phyloP scores from a whole-genome alignment of 1,284 basidiomycete species.

The Apiotrichum veenhuisii region DNA sequence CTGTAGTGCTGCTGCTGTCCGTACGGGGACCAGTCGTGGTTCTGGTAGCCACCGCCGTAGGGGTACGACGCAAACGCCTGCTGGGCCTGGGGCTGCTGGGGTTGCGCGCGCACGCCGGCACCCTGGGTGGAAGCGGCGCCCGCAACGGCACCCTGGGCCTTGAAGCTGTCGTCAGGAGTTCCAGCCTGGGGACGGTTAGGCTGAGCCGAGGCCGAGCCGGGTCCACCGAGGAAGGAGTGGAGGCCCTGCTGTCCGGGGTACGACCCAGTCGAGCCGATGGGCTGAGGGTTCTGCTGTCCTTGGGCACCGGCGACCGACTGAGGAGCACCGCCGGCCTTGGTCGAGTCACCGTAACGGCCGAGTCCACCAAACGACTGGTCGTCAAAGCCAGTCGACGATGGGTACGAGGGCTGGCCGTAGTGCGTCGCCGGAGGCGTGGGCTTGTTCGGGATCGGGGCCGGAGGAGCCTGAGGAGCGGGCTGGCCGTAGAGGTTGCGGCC shows the following conservation, averaged over 20 bases:
- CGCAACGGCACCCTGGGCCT: slow-evolving; percentile 22
- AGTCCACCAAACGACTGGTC: slow-evolving; percentile 34
- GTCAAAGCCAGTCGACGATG: slow-evolving; percentile 35
- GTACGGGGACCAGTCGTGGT: slow-evolving; percentile 36
- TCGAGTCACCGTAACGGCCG: slow-evolving; percentile 39
- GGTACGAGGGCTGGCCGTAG: slow-evolving; percentile 44
- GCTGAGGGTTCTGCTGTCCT: slow-evolving; percentile 21
- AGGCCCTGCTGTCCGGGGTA: slow-evolving; percentile 28
- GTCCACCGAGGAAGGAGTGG: slow-evolving; percentile 37
- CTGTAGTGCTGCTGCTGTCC: slow-evolving; percentile 21
- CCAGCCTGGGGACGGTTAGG: slow-evolving; percentile 30
- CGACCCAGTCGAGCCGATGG: slow-evolving; percentile 13
- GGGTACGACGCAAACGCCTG: slow-evolving; percentile 30
- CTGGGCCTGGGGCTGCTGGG: slow-evolving; percentile 24
- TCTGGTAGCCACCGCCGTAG: slow-evolving; percentile 30
- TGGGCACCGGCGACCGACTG: slow-evolving; percentile 13
- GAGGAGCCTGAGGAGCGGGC: slow-evolving; percentile 39
- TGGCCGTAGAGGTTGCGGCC: slow-evolving; percentile 46
- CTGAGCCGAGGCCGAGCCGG: slow-evolving; percentile 18
- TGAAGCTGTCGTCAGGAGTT: slow-evolving; percentile 45
- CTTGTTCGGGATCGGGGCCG: slow-evolving; percentile 43
- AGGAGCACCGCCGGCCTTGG: slow-evolving; percentile 14
- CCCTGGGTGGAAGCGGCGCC: slow-evolving; percentile 14
- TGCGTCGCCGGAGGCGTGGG: slow-evolving; percentile 28
- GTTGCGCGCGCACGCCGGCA: slow-evolving; percentile 19